Conservation (phyloP, 1,139 yeast species). For the Taphrina betulina region DNA sequence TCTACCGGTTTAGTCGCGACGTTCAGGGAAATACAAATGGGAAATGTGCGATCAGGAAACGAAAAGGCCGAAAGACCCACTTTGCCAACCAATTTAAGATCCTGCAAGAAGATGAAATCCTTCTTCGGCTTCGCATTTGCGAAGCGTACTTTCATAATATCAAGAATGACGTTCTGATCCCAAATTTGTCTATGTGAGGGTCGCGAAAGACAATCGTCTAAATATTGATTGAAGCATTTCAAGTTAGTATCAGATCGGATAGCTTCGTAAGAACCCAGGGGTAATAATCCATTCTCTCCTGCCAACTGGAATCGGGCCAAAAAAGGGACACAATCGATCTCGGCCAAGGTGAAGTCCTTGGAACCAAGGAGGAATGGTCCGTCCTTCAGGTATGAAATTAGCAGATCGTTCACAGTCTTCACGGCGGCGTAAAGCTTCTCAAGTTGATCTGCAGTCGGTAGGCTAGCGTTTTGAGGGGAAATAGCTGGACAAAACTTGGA, state of each 20-base stretch:
- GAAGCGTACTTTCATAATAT: background rate
- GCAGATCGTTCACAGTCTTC: conserved; percentile 35
- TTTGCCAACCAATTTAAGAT: background rate
- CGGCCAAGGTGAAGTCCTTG: conserved; percentile 37
- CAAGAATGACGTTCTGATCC: background rate
- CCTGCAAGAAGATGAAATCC: conserved; percentile 18
- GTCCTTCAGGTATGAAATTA: conserved; percentile 33
- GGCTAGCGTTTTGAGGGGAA: background rate
- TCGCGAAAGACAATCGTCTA: conserved; percentile 12
- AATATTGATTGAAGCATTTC: background rate
- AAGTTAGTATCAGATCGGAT: background rate
- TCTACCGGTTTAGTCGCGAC: conserved; percentile 4
- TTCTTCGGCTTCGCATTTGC: background rate
- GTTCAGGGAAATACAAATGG: background rate
- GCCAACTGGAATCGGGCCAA: conserved; percentile 31
- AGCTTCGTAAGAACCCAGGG: background rate
- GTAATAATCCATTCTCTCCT: conserved; percentile 1
- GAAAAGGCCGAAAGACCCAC: conserved; percentile 29
- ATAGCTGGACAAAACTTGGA: conserved; percentile 43
- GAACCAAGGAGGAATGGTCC: conserved; percentile 39
- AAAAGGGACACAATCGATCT: conserved; percentile 39
- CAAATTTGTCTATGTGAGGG: conserved; percentile 5
- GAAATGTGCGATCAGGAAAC: conserved; percentile 7
- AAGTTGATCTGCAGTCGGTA: background rate
- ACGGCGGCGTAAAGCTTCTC: conserved; percentile 11